Conservation (phyloP, 108 stramenopile genomes). For the Thalassiosira profunda region DNA sequence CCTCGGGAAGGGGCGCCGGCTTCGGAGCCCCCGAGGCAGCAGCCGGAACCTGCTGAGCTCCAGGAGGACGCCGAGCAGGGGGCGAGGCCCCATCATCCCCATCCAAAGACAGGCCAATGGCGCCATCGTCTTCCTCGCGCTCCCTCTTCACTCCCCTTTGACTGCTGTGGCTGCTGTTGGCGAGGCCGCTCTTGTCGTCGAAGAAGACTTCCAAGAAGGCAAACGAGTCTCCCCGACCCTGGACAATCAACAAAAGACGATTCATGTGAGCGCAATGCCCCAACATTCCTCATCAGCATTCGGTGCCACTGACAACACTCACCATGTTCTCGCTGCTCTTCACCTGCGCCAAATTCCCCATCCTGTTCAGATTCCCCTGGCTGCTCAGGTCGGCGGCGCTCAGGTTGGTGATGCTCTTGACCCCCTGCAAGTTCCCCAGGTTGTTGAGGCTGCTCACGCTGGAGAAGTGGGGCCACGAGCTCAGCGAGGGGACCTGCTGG, state of each 20-base stretch:
- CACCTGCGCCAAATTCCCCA: constrained; percentile 91
- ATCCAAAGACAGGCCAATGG: constrained; percentile 90
- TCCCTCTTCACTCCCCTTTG: constrained; percentile 68
- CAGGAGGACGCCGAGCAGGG: constrained; percentile 15
- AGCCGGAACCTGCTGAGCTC: constrained; percentile 3
- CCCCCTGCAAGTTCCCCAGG: constrained; percentile 88
- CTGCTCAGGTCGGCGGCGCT: constrained; percentile 84
- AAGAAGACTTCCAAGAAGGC: constrained; percentile 96
- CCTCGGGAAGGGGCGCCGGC: constrained; percentile 45
- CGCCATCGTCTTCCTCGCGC: constrained; percentile 89
- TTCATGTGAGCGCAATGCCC: too few relatives aligned
- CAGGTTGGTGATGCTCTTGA: constrained; percentile 91
- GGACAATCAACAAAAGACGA: constrained; percentile 32
- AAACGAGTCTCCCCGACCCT: constrained; percentile 79
- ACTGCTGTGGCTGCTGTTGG: constrained; percentile 39
- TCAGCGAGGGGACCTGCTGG: constrained; percentile 70
- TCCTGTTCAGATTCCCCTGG: constrained; percentile 86
- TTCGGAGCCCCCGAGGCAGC: constrained; percentile 28
- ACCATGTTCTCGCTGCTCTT: constrained; percentile 91
- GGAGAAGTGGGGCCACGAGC: constrained; percentile 93
- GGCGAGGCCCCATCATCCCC: constrained; percentile 73
- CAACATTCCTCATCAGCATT: too few relatives aligned
- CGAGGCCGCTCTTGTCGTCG: constrained; percentile 66
- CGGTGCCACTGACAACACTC: constrained; percentile 29
- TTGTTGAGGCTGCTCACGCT: constrained; percentile 88